phyloP scores from a whole-genome alignment of 345 rosid genomes.

The Eucalyptus microcorys region DNA sequence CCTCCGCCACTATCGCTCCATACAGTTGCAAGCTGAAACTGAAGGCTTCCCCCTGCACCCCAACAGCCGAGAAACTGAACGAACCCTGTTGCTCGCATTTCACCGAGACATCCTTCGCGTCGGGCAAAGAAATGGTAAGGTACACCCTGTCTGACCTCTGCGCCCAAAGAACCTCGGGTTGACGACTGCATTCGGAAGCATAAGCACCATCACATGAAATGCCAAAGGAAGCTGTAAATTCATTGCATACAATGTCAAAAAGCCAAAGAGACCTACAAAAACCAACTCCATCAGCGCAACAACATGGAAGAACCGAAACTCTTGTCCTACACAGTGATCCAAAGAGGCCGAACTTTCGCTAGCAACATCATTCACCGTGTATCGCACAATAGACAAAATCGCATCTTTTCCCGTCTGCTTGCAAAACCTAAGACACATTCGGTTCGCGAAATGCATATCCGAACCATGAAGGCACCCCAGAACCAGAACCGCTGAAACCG shows the following conservation, averaged over 20 bases:
- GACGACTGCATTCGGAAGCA: conserved; percentile 32
- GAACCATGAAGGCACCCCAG: neutral
- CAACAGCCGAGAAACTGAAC: conserved; percentile 75
- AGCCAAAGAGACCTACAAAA: neutral
- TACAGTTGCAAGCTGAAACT: conserved; percentile 56
- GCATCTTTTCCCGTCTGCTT: neutral
- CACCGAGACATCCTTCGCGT: conserved; percentile 64
- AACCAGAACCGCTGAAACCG: neutral
- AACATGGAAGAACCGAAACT: neutral
- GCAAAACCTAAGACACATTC: neutral
- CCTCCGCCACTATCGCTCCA: conserved; percentile 58
- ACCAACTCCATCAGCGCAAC: neutral
- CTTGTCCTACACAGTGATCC: neutral
- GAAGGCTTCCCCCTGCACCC: conserved; percentile 56
- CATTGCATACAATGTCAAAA: neutral
- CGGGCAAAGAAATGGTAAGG: conserved; percentile 77
- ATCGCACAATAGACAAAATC: neutral
- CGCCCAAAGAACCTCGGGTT: conserved; percentile 97
- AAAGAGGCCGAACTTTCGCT: neutral
- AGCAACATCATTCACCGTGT: neutral
- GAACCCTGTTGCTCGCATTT: conserved; percentile 66
- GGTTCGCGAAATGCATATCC: neutral
- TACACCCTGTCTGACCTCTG: conserved; percentile 82
- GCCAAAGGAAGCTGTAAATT: neutral
- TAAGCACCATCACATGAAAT: neutral